phyloP scores from a whole-genome alignment of 1,284 basidiomycete genomes.

The Stygiomarasmius scandens region DNA sequence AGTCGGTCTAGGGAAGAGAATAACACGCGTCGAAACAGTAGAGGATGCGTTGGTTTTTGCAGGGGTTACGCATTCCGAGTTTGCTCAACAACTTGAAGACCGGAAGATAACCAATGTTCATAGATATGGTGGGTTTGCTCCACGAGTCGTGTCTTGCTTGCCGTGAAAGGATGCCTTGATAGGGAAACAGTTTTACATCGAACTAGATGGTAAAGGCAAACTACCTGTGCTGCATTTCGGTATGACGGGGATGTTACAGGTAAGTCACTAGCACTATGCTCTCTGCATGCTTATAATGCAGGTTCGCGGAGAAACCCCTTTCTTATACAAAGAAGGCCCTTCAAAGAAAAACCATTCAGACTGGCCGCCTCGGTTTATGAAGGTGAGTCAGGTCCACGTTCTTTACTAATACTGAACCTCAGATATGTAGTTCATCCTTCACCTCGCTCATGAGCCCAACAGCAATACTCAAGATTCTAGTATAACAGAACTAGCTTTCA shows the following conservation, averaged over 20 bases:
- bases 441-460: constrained; percentile 40
- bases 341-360: constrained; percentile 48
- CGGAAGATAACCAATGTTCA: constrained; percentile 62
- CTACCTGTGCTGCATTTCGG: constrained; percentile 80
- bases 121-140: constrained; percentile 54
- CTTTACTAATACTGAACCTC: neutral
- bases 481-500: constrained; percentile 58
- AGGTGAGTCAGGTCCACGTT: constrained; percentile 42
- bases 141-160: neutral
- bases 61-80: constrained; percentile 59
- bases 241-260: constrained; percentile 84
- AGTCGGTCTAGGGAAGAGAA: constrained; percentile 59
- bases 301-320: constrained; percentile 66
- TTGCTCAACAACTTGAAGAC: constrained; percentile 31
- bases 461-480: constrained; percentile 18
- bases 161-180: neutral
- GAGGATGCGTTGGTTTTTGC: constrained; percentile 76
- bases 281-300: constrained; percentile 26
- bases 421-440: constrained; percentile 59
- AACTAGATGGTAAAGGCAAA: constrained; percentile 63
- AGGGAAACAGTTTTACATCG: constrained; percentile 83
- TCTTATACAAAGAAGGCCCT: constrained; percentile 66
- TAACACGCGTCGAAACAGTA: constrained; percentile 59
- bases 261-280: constrained; percentile 31
- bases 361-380: constrained; percentile 84